Evolutionary conservation across 164 flowering plant genomes (phyloP), one percentile per base, ranked within the genome.

Genomic region (Vitis rupestris): DNA sequence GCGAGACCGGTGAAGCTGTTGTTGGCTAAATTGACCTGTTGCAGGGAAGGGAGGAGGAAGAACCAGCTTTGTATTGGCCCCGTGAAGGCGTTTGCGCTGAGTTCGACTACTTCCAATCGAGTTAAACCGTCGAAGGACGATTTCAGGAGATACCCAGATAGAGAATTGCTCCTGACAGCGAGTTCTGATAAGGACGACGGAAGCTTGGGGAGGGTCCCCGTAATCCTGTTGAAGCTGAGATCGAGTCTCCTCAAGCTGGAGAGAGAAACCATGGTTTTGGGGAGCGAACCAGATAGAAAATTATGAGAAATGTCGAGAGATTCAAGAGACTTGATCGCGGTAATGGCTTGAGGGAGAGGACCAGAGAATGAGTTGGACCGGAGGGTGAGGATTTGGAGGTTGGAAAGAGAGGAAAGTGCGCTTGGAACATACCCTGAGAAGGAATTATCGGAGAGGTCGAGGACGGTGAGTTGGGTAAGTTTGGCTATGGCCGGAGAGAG

Each of bases 151-250:
- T 73, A 56, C 67, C 97, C 97, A 11, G 90, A 80, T 31, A 91
- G 68, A 2, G 77, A 76, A 68, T 93, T 93, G 19, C 69, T 74
- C 76, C 81, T 85, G 0, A 88, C 17, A 5, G 98, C 89, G 1
- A 91, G 83, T 51, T 83, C 87, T 7, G 66, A 52, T 1, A 93
- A 73, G 49, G 79, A 83, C 0, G 72, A 60, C 16, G 98, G 96
- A n/a, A 94, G 74, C 50, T 76, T 83, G 8, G 97, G 93, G 55
- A 94, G 53, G 0, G 79, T 15, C 13, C 98, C 94, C 8, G 79
- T 69, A 71, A 94, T 70, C 58, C 74, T 73, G 75, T 94, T 94
- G 91, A 78, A 90, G 79, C 94, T 90, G 55, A 92, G 82, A 78
- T 94, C 98, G 52, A 94, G 75, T 31, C 82, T 67, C 6, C 66